phyloP scores from a whole-genome alignment of 495 filamentous ascomycete species.

The Daldinia decipiens region DNA sequence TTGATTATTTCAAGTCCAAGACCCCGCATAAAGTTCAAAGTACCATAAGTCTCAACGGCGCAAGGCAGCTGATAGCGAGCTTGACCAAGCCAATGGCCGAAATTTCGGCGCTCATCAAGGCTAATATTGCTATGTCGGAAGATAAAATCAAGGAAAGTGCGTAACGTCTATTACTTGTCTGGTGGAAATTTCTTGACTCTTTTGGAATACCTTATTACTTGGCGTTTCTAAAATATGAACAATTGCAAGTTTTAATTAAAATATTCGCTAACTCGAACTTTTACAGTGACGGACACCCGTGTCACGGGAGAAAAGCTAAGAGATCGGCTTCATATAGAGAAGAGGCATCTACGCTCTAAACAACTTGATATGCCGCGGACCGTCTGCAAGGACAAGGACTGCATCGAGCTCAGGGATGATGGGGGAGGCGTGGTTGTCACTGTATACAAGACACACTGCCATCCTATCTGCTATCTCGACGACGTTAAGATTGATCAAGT shows the following conservation, averaged over 20 bases:
- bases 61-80: neutral
- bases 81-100: slow-evolving; percentile 11
- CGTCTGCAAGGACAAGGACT: neutral
- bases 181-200: neutral
- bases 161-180: neutral
- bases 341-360: neutral
- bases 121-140: neutral
- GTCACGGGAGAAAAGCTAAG: neutral
- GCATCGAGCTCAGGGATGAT: neutral
- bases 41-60: slow-evolving; percentile 6
- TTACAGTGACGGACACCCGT: neutral
- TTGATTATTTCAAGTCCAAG: neutral
- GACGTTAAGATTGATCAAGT: neutral
- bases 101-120: neutral
- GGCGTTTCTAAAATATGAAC: neutral
- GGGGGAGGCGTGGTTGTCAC: neutral
- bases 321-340: neutral
- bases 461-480: neutral
- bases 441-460: slow-evolving; percentile 4
- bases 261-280: neutral
- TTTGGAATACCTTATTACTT: neutral
- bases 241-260: neutral
- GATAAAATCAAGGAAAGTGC: neutral
- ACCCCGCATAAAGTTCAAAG: slow-evolving; percentile 7
- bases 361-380: neutral